These are phyloP conservation scores for Colletotrichum sidae DNA, from an alignment of 2,329 filamentous ascomycete genomes.

Conservation along the genomic window DNA sequence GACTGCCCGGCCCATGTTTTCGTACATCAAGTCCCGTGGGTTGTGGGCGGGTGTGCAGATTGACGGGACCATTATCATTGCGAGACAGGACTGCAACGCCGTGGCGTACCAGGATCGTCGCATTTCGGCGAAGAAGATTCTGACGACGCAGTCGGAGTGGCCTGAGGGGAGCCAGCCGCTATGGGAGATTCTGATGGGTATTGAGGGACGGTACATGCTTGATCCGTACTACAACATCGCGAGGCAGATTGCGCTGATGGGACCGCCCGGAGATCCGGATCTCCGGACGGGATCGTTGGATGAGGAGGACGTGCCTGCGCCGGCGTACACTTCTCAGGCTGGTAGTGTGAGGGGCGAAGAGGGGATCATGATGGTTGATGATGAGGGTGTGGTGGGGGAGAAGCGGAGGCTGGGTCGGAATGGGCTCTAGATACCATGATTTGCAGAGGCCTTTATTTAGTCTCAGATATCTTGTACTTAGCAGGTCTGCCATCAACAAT, in stretches of 20 bases:
- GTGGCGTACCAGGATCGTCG: constrained; percentile 75
- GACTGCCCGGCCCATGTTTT: constrained; percentile 74
- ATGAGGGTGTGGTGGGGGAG: constrained; percentile 23
- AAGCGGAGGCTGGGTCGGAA: constrained; percentile 25
- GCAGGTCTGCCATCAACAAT: no score
- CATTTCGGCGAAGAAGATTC: constrained; percentile 51
- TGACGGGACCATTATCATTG: constrained; percentile 83
- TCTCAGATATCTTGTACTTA: no score
- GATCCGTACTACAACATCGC: constrained; percentile 41
- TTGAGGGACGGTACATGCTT: constrained; percentile 48
- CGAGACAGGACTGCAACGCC: constrained; percentile 82
- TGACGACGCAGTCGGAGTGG: constrained; percentile 53
- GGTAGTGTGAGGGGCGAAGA: constrained; percentile 16
- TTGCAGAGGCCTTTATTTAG: no score
- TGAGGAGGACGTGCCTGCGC: constrained; percentile 56
- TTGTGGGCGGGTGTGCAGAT: constrained; percentile 83
- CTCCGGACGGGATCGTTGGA: constrained; percentile 46
- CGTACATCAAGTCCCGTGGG: constrained; percentile 84
- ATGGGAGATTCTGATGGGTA: constrained; percentile 52
- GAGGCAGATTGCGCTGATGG: constrained; percentile 42
- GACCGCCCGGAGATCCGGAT: constrained; percentile 38
- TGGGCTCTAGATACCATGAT: not conserved
- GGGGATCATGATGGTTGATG: constrained; percentile 31
- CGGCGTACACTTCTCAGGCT: constrained; percentile 21
- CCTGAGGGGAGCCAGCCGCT: constrained; percentile 52